Evolutionary conservation across 208 protist genomes (phyloP), one percentile per base, ranked within the genome.

Genomic region (Leishmania tropica): DNA sequence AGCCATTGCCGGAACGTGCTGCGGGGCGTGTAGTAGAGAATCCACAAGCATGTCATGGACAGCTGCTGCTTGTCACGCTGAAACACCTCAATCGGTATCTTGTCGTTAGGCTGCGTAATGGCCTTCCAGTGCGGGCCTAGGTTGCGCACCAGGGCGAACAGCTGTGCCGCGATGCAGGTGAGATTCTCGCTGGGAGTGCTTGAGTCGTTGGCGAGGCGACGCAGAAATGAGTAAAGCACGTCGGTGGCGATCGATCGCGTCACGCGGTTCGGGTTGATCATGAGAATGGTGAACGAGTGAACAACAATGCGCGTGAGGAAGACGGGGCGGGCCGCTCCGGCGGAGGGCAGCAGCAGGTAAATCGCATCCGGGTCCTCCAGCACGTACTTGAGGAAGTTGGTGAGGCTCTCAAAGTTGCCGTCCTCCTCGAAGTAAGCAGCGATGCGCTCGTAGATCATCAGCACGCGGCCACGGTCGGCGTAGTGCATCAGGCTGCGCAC

Each of bases 251-350:
- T 77, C 13, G 81, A 81, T 10, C 93, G 90, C 28, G 84, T 91
- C 45, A 80, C 80, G 54, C 79, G 81, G 54, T 93, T 93, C 42
- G 81, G 85, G 80, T 90, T 88, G 74, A 84, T 93, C 60, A 97
- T 80, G 37, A 96, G 84, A 1, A 81, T 82, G 17, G 90, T 87
- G 62, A 97, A 91, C 53, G 81, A 67, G 65, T 87, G 74, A 19
- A 96, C 89, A 64, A 94, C 78, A 51, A 97, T 91, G 37, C 82
- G 79, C 31, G 95, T 87, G 35, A 97, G 82, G 86, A 95, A 97
- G 28, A 94, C 85, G 3, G 95, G 93, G 51, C 83, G 72, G 8
- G 71, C 58, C 48, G 87, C 79, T 15, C 73, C 68, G 19, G 81
- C 78, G n/a, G 85, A 92, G 13, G 93, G 95, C 53, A 96, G 75